phyloP scores from a whole-genome alignment of 179 eudicot species.

The Corrigiola litoralis region DNA sequence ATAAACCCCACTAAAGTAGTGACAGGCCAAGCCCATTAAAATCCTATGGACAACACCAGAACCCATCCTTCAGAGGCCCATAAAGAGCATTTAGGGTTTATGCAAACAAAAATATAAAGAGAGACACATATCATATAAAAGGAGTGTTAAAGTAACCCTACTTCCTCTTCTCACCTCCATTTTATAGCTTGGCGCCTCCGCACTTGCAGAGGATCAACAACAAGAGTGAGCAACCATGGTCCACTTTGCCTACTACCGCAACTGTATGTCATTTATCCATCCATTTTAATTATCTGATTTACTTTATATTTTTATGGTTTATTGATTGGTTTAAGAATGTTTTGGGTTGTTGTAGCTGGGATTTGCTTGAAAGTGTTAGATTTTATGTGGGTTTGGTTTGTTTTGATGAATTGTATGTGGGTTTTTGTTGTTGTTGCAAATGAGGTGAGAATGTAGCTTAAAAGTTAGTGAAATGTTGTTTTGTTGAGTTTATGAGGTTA shows the following conservation, averaged over 20 bases:
- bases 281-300: background rate
- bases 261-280: conserved; percentile 38
- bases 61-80: background rate
- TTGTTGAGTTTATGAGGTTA: no score
- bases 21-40: no score
- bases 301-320: background rate
- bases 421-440: no score
- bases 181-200: conserved; percentile 2
- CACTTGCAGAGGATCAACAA: background rate
- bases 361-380: background rate
- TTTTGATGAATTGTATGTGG: no score
- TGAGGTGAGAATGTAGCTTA: no score
- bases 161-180: background rate
- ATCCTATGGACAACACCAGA: no score
- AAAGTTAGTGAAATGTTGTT: no score
- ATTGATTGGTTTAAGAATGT: background rate
- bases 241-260: conserved; percentile 55
- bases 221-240: conserved; percentile 42
- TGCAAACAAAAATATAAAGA: background rate
- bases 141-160: background rate
- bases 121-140: no score
- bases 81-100: conserved; percentile 3
- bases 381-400: no score
- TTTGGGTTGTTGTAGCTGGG: background rate
- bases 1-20: no score